Evolutionary conservation across 192 early-diverging fungal genomes (phyloP), one percentile per base, ranked within the genome.

Genomic region (Pilaira anomala): DNA sequence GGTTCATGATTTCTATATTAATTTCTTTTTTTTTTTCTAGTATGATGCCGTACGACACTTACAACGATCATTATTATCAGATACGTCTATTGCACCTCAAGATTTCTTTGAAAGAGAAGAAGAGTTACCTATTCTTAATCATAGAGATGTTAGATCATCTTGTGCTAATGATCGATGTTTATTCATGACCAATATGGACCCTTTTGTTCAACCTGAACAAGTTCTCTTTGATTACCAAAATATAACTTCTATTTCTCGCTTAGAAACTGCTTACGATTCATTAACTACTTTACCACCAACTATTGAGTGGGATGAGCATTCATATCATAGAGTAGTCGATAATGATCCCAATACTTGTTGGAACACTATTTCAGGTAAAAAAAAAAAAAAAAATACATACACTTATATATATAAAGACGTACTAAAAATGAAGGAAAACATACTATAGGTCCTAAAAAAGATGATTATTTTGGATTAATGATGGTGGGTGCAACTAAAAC

Each of bases 111-210:
- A 65, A 2, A 68, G 78, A 7, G 33, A 71, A 12, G 76, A 79
- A 42, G 80, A 76, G 25, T 19, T 56, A 18, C 83, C 83, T 11
- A 42, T 67, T n/a, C 56, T 74, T 18, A 63, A 65, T 22, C 64
- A 82, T 24, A 58, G 83, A 45, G 73, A 82, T 24, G 66, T 66
- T 8, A 74, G 75, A 76, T 66, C 82, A 7, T 73, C 82, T 4
- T 82, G 80, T 61, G 53, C 66, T 50, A 80, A 82, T 33, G 80
- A 80, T 59, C 76, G 74, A 57, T 82, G 80, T 48, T 63, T 85
- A 40, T 82, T 85, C 22, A 69, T 65, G 29, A 82, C 83, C 24
- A 82, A 67, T 49, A 71, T 82, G 21, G 78, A 76, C 44, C 76
- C 78, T 19, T 80, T 80, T 51, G 80, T 79, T 30, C 42, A 61